Evolutionary conservation across 2,329 filamentous ascomycete genomes (phyloP).

Genomic region (Aspergillus sp.): DNA sequence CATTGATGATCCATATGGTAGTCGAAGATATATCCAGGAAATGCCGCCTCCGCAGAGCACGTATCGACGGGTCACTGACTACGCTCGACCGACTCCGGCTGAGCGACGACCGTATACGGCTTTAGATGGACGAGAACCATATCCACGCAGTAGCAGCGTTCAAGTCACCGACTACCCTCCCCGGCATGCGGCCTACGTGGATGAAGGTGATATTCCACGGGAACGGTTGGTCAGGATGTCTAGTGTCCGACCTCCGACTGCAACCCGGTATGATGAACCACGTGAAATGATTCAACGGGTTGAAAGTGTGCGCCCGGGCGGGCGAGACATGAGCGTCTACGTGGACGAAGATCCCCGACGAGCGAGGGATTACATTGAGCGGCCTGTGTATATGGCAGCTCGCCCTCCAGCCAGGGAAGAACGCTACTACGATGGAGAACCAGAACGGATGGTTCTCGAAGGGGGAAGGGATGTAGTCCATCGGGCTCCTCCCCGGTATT

Average conservation of each 20-base stretch:
- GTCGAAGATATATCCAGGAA: constrained; percentile 38
- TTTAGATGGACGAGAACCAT: constrained; percentile 28
- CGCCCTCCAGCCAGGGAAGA: constrained; percentile 28
- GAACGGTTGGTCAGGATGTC: constrained; percentile 54
- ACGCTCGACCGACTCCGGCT: constrained; percentile 23
- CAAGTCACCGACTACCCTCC: constrained; percentile 38
- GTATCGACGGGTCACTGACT: constrained; percentile 38
- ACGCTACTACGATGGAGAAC: constrained; percentile 33
- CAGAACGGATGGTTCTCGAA: constrained; percentile 26
- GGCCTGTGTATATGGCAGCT: constrained; percentile 36
- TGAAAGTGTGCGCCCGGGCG: constrained; percentile 40
- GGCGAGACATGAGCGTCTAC: constrained; percentile 39
- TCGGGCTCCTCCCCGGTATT: constrained; percentile 30
- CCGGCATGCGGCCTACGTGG: constrained; percentile 44
- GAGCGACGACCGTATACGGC: constrained; percentile 30
- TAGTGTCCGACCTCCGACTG: constrained; percentile 53
- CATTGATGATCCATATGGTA: constrained; percentile 36
- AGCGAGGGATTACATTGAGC: constrained; percentile 47
- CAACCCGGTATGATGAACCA: constrained; percentile 41
- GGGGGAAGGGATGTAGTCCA: constrained; percentile 25
- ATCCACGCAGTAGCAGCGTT: constrained; percentile 35
- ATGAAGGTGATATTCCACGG: constrained; percentile 60
- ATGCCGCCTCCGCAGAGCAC: constrained; percentile 39
- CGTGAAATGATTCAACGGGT: constrained; percentile 36
- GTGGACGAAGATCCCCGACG: constrained; percentile 33